A percentile compares a stretch with the other conserved stretches of the same genome.
Evolutionary conservation across 495 filamentous ascomycete species (phyloP).

Genomic region (Hyphodiscus hymeniophilus): DNA sequence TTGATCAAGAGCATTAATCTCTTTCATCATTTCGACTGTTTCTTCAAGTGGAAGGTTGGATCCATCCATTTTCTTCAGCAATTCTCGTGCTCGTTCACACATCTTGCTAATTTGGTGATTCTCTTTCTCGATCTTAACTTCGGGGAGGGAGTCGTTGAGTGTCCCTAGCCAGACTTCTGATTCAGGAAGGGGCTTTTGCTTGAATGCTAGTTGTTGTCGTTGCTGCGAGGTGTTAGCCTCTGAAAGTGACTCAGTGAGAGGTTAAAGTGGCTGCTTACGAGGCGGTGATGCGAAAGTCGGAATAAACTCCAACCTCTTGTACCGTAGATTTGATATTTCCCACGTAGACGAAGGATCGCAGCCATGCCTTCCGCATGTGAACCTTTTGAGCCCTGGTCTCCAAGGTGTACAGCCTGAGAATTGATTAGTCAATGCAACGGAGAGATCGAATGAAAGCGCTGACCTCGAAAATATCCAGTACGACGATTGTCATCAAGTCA

Average conservation of each 20-base stretch:
- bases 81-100: slow-evolving; percentile 23
- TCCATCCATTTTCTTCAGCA: slow-evolving; percentile 16
- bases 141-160: slow-evolving; percentile 19
- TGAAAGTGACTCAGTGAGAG: neutral
- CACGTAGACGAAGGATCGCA: slow-evolving; percentile 28
- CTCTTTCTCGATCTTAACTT: slow-evolving; percentile 24
- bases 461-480: slow-evolving; percentile 31
- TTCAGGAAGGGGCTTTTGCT: slow-evolving; percentile 18
- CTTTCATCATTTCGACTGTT: slow-evolving; percentile 21
- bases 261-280: slow-evolving; percentile 17
- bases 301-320: slow-evolving; percentile 4
- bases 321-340: slow-evolving; percentile 12
- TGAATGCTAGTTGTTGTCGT: slow-evolving; percentile 26
- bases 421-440: slow-evolving; percentile 1
- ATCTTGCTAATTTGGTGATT: slow-evolving; percentile 21
- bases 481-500: slow-evolving; percentile 29
- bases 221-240: slow-evolving; percentile 13
- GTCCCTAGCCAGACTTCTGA: slow-evolving; percentile 17
- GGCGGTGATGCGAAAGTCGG: slow-evolving; percentile 8
- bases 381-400: slow-evolving; percentile 12
- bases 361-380: slow-evolving; percentile 30
- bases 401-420: slow-evolving; percentile 21
- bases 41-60: slow-evolving; percentile 8
- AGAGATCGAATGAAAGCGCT: slow-evolving; percentile 1
- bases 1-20: slow-evolving; percentile 20